Base-by-base conservation (phyloP, 2,329 filamentous ascomycete genomes). In the Xylaria sp. region DNA sequence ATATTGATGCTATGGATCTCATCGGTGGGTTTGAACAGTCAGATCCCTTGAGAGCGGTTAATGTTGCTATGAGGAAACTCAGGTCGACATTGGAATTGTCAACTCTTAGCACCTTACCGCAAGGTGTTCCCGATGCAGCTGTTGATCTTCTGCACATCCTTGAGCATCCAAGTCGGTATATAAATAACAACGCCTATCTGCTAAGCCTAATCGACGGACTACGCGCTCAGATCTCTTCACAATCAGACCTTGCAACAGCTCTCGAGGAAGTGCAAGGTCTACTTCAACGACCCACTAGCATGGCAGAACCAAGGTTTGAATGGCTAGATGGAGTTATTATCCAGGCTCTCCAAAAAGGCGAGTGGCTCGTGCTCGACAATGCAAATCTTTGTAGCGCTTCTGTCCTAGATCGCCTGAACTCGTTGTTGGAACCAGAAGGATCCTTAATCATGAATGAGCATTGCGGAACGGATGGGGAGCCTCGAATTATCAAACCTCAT, bases 11-110 rank as follows among this genome's bases (percentile, higher is more conserved):
- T 0, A 97, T 97, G 90, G 96, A 99, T 80, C 88, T 99, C 65
- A 93, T 99, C 65, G 96, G 96, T 76, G 96, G 96, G 0, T 99
- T 97, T 77, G 96, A 99, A 79, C 96, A 99, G 80, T 90, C 93
- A 21, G 96, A 99, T 78, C 90, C 93, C 25, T 85, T 92, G 60
- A 87, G 95, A 64, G 88, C 92, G 69, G 84, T 93, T 4, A 90
- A 91, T 63, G 83, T 84, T n/a, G 84, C 88, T 71, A 77, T 91
- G 6, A 79, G 83, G 29, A 75, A 76, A 32, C 72, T 84, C 2
- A 70, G 71, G 29, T 75, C 75, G 13, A 76, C 80, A 13, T 78
- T 89, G 21, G 86, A 88, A 63, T 76, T 78, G 3, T 84, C 83
- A 21, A 80, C 87, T 37, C 80, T 89, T 69, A 80, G 78, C 1